These are phyloP conservation scores for Globisporangium carolinianum DNA, from an alignment of 352 stramenopile species.

Conservation along the genomic window DNA sequence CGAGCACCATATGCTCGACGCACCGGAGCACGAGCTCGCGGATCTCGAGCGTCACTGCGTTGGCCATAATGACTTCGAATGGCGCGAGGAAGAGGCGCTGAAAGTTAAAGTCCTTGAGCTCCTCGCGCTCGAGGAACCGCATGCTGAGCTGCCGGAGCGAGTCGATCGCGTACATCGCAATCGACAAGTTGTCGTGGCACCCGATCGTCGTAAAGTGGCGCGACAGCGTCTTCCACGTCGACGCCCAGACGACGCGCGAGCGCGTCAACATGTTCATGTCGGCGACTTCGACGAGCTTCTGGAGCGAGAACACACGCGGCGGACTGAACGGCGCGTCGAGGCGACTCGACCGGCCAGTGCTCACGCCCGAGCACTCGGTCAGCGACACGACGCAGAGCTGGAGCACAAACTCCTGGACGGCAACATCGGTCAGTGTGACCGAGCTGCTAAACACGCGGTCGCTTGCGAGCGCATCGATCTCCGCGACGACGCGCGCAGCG, in stretches of 20 bases:
- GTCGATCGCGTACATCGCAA: constrained; percentile 99
- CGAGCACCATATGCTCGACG: constrained; percentile 90
- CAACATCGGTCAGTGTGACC: constrained; percentile 61
- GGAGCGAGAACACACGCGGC: constrained; percentile 97
- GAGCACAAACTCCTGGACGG: constrained; percentile 88
- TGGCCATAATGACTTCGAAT: constrained; percentile 94
- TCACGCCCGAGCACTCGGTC: constrained; percentile 79
- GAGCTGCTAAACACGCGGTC: constrained; percentile 91
- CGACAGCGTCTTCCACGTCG: constrained; percentile 96
- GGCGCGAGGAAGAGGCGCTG: constrained; percentile 97
- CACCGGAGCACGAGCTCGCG: constrained; percentile 89
- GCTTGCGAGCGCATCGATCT: constrained; percentile 84
- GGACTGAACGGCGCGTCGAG: constrained; percentile 33
- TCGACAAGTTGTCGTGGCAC: constrained; percentile 93
- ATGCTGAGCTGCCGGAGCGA: constrained; percentile 99
- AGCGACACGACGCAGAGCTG: constrained; percentile 88
- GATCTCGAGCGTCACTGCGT: constrained; percentile 74
- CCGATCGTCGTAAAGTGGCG: constrained; percentile 97
- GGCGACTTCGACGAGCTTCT: constrained; percentile 98
- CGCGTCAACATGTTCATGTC: constrained; percentile 99
- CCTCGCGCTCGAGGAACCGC: constrained; percentile 98
- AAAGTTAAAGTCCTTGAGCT: constrained; percentile 99
- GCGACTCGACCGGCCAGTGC: constrained; percentile 29
- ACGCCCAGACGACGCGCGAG: constrained; percentile 95
- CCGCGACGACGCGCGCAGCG: constrained; percentile 64